These are phyloP conservation scores for Neurospora terricola DNA, from an alignment of 495 filamentous ascomycete genomes.

Conservation along the genomic window DNA sequence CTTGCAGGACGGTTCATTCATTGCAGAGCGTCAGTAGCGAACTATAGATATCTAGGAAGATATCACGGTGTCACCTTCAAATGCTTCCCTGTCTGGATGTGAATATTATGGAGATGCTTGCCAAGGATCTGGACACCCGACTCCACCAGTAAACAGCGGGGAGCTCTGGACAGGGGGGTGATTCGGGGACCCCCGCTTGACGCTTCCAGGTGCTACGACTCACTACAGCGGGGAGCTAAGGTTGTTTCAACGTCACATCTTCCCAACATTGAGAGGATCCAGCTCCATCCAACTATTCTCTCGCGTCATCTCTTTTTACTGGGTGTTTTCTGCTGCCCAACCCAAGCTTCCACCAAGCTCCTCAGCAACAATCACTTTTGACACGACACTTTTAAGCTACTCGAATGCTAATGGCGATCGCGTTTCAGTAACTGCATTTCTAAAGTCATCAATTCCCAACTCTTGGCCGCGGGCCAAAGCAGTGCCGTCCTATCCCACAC, in stretches of 20 bases:
- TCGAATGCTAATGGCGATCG: neutral
- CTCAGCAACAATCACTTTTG: neutral
- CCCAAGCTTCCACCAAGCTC: neutral
- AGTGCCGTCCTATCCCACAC: neutral
- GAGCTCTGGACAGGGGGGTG: neutral
- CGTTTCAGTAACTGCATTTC: neutral
- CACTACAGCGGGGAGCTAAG: neutral
- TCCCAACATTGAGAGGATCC: neutral
- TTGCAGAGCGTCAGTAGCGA: neutral
- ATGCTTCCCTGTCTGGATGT: neutral
- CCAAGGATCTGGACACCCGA: neutral
- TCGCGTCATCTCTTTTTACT: neutral
- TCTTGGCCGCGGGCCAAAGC: neutral
- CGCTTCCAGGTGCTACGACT: neutral
- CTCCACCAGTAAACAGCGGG: neutral
- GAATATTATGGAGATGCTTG: neutral
- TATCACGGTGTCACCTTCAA: neutral
- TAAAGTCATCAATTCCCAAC: neutral
- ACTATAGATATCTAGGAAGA: neutral
- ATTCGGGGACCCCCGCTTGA: neutral
- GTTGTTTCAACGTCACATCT: neutral
- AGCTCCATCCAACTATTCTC: neutral
- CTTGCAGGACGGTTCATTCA: neutral
- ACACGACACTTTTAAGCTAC: neutral
- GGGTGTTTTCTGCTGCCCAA: neutral